Evolutionary conservation across 306 rosid species (phyloP).

Genomic region (Inga laurina): DNA sequence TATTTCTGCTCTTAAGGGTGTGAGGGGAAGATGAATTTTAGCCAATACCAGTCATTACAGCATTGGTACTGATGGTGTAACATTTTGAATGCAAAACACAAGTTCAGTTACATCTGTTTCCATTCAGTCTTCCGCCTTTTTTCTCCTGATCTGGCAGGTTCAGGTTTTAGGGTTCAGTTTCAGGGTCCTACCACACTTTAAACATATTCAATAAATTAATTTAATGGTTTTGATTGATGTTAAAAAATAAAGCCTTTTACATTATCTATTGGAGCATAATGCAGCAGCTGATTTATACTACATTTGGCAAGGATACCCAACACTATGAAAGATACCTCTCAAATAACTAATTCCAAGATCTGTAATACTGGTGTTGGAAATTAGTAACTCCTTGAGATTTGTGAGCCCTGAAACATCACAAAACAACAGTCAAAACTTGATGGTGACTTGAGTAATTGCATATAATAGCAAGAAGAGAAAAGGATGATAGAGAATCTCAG

Average conservation of each 20-base stretch:
- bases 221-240: constrained; percentile 3
- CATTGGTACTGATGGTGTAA: neutral
- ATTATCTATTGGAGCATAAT: constrained; percentile 6
- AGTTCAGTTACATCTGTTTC: neutral
- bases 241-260: neutral
- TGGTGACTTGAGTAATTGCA: constrained; percentile 2
- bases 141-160: neutral
- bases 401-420: constrained; percentile 52
- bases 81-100: neutral
- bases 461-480: constrained; percentile 27
- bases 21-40: neutral
- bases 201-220: constrained; percentile 21
- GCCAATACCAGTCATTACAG: neutral
- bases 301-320: constrained; percentile 12
- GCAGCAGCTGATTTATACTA: neutral
- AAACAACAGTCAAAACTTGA: constrained; percentile 14
- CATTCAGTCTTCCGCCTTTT: neutral
- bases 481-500: neutral
- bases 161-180: neutral
- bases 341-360: constrained; percentile 63
- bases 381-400: constrained; percentile 60
- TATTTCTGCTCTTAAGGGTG: neutral
- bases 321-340: constrained; percentile 48
- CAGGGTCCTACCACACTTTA: neutral
- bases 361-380: constrained; percentile 58